Percentiles rank a stretch among this genome's conserved stretches.
These are phyloP conservation scores for Nicotiana benthamiana DNA, from an alignment of 257 asterid species.

Conservation along the genomic window DNA sequence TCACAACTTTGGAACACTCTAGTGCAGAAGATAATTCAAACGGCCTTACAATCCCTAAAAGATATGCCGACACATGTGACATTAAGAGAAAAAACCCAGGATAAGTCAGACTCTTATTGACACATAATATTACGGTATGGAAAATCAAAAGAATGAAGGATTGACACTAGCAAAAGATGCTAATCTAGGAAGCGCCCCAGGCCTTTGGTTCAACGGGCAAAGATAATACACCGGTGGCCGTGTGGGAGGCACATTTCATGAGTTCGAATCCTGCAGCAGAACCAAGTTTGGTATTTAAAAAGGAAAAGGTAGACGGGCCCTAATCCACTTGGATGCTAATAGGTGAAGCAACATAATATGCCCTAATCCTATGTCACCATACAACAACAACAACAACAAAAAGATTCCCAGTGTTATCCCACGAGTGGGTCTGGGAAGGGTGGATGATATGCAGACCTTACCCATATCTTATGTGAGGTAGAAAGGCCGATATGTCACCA, in stretches of 20 bases:
- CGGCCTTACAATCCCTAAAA: background rate
- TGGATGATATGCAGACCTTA: too few species aligned
- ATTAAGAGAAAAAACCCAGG: background rate
- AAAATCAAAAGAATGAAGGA: background rate
- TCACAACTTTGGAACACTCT: background rate
- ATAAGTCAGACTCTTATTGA: background rate
- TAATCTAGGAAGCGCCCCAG: background rate
- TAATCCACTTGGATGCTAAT: background rate
- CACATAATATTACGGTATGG: background rate
- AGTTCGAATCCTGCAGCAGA: background rate
- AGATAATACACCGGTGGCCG: background rate
- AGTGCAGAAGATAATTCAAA: background rate
- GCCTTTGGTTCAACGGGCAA: background rate
- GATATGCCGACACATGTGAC: background rate
- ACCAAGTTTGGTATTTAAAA: background rate
- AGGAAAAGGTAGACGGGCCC: too few species aligned
- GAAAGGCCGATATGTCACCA: too few species aligned
- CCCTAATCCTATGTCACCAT: too few species aligned
- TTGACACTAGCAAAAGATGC: background rate
- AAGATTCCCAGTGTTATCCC: too few species aligned
- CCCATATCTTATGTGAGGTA: too few species aligned
- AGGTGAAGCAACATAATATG: too few species aligned
- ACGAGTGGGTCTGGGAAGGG: too few species aligned
- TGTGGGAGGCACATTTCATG: background rate
- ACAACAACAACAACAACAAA: too few species aligned